phyloP scores from a whole-genome alignment of 148 eudicot species.

The Nepenthes mirabilis region DNA sequence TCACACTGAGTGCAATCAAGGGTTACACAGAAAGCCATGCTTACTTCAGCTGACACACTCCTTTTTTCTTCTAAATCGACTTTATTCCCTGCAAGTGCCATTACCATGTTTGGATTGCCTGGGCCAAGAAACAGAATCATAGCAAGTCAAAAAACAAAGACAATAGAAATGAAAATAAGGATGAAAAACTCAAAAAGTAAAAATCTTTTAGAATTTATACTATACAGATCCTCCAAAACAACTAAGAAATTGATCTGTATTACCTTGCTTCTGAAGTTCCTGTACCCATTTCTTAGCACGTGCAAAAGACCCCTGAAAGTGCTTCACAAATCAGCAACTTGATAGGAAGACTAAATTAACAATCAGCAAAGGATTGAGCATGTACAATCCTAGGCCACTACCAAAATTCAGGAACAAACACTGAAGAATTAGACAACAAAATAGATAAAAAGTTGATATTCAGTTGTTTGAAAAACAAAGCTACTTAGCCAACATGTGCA shows the following conservation, averaged over 20 bases:
- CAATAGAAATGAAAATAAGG: not conserved
- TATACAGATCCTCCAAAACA: slow-evolving; percentile 2
- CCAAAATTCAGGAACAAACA: not conserved
- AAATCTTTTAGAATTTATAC: not conserved
- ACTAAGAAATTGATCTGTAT: not conserved
- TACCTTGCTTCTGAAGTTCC: slow-evolving; percentile 98
- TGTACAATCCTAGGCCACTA: not conserved
- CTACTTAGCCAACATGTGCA: too few relatives aligned
- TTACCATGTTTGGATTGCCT: slow-evolving; percentile 95
- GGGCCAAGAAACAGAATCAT: slow-evolving; percentile 4
- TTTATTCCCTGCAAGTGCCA: slow-evolving; percentile 98
- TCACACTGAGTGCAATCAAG: not conserved
- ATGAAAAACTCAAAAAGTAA: not conserved
- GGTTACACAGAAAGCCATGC: slow-evolving; percentile 1
- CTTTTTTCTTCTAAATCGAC: slow-evolving; percentile 81
- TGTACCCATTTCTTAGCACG: slow-evolving; percentile 98
- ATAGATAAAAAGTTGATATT: too few relatives aligned
- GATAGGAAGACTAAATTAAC: not conserved
- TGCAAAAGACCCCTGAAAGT: slow-evolving; percentile 72
- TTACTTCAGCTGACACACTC: slow-evolving; percentile 73
- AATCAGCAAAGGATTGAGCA: not conserved
- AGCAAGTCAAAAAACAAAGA: slow-evolving; percentile 3
- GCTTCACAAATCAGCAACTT: slow-evolving; percentile 2
- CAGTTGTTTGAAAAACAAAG: too few relatives aligned
- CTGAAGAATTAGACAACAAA: too few relatives aligned